These are phyloP conservation scores for Actinomortierella wolfii DNA, from an alignment of 371 early-diverging fungal species.

Conservation along the genomic window DNA sequence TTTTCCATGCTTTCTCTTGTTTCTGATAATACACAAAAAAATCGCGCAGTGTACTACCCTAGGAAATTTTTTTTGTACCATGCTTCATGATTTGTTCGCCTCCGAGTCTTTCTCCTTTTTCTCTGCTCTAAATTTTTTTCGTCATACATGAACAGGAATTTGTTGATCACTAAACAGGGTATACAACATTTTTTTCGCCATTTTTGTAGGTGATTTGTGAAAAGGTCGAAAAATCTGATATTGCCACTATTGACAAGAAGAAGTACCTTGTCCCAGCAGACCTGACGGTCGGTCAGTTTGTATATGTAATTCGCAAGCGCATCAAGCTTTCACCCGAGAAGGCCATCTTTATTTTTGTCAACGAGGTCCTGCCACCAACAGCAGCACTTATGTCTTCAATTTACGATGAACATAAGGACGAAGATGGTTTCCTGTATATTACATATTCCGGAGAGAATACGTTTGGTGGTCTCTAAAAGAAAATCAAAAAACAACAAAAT, in stretches of 20 bases:
- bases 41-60: too few species aligned
- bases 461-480: constrained; percentile 55
- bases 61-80: too few species aligned
- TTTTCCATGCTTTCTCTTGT: not conserved
- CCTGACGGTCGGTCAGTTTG: constrained; percentile 97
- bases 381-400: constrained; percentile 88
- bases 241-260: constrained; percentile 96
- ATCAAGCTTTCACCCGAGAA: constrained; percentile 94
- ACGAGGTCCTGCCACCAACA: constrained; percentile 91
- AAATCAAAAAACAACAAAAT: not conserved
- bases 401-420: constrained; percentile 94
- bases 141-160: not conserved
- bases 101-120: not conserved
- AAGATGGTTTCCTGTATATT: constrained; percentile 95
- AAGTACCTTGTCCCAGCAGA: constrained; percentile 98
- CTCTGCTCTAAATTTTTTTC: not conserved
- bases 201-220: constrained; percentile 80
- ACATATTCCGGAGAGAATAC: constrained; percentile 90
- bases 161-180: not conserved
- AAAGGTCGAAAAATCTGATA: constrained; percentile 95
- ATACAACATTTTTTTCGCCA: not conserved
- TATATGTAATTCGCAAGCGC: constrained; percentile 94
- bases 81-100: too few species aligned
- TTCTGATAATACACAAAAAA: too few species aligned
- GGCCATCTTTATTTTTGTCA: constrained; percentile 98